Evolutionary conservation across 2,329 filamentous ascomycete genomes (phyloP), one percentile per base, ranked within the genome.

Genomic region (Cercospora zeae-maydis): DNA sequence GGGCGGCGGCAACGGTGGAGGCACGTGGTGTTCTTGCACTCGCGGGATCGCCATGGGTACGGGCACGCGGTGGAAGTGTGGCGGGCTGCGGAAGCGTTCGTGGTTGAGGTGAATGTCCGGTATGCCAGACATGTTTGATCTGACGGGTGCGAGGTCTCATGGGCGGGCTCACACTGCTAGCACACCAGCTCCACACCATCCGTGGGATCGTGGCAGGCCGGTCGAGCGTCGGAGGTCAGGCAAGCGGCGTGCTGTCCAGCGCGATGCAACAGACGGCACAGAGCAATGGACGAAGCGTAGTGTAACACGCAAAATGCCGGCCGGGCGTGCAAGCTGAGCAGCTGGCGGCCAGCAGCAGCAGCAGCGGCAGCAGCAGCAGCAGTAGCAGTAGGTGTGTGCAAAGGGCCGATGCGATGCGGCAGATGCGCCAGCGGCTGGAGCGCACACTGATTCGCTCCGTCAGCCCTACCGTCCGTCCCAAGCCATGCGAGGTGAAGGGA

Each of bases 1-100:
- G 58, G 86, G 84, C 62, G 87, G 87, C 69, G 87, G 87, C 70
- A 89, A 79, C 55, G 86, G 86, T 66, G 87, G 87, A 63, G 87
- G 87, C 34, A 52, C 57, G 56, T 80, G 79, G 47, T 74, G 59
- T 39, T 81, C 79, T 71, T 82, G 80, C 63, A 82, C 79, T 72
- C 83, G 81, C 55, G 85, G 85, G 73, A 90, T 88, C 64, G 86
- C 79, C 84, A 89, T 86, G 68, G 85, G 83, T 66, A 81, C 81
- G 65, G 79, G 78, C 45, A 79, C 75, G 52, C 78, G 71, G 74
- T 74, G 64, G 24, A 75, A 75, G 64, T 75, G 76, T 62, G 70
- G 65, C 37, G 72, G 69, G 63, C 66, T 69, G 37, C 75, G 61
- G 78, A 74, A 71, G 77, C 76, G 71, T 71, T 75, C 70, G 75